phyloP scores from a whole-genome alignment of 805 yeast genomes.

The Kluyveromyces wickerhamii region DNA sequence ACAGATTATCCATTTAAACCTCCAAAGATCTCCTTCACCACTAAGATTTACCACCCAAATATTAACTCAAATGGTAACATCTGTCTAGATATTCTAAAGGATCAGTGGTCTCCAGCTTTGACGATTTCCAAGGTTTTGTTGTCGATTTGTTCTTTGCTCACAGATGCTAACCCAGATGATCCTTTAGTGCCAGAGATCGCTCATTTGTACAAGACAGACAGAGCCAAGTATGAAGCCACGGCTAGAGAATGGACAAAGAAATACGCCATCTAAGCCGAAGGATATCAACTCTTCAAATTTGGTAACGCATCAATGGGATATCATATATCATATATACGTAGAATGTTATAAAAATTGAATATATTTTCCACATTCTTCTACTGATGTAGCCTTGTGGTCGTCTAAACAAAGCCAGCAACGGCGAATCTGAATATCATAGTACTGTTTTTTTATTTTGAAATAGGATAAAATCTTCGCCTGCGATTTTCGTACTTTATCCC shows the following conservation, averaged over 20 bases:
- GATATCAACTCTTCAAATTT: too few relatives aligned
- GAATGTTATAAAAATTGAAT: slow-evolving; percentile 1
- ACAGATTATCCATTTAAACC: slow-evolving; percentile 99
- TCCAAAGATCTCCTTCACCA: slow-evolving; percentile 87
- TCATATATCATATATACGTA: slow-evolving; percentile 2
- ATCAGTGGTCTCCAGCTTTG: slow-evolving; percentile 98
- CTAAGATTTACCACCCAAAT: slow-evolving; percentile 96
- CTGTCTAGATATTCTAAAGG: slow-evolving; percentile 93
- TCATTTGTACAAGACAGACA: slow-evolving; percentile 88
- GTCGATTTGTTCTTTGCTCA: slow-evolving; percentile 89
- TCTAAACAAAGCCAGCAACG: too few relatives aligned
- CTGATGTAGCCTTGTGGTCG: too few relatives aligned
- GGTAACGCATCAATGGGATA: slow-evolving; percentile 1
- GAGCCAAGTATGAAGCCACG: slow-evolving; percentile 89
- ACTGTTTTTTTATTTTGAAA: too few relatives aligned
- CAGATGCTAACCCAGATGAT: slow-evolving; percentile 98
- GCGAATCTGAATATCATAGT: too few relatives aligned
- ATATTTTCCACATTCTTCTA: neutral
- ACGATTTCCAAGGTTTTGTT: slow-evolving; percentile 92
- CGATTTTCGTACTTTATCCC: too few relatives aligned
- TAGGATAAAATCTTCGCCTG: too few relatives aligned
- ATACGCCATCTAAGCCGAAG: slow-evolving; percentile 67
- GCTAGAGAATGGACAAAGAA: slow-evolving; percentile 99
- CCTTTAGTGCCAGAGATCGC: slow-evolving; percentile 99
- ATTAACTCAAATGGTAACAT: slow-evolving; percentile 93